Evolutionary conservation across 768 basidiomycete species (phyloP), one percentile per base, ranked within the genome.

Genomic region (Amyloporia xantha): DNA sequence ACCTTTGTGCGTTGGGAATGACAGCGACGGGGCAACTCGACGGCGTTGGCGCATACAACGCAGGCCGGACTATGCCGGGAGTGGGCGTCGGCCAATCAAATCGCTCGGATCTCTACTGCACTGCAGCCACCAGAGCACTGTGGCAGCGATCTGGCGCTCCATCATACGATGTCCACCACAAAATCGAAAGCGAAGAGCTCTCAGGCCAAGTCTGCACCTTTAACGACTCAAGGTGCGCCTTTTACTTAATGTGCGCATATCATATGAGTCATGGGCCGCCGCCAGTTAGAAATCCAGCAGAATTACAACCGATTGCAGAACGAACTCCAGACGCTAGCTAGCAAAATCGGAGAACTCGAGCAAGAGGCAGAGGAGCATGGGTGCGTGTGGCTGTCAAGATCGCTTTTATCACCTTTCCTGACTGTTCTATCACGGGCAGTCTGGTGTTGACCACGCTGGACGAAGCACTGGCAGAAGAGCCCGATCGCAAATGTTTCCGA

Each of bases 321-420:
- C 68, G 95, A 98, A 42, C 71, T 98, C 24, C 91, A 94, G 65
- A 78, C 82, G n/a, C 69, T 98, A 23, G 91, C 92, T 30, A 80
- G 84, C 55, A 98, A 98, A 70, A 94, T 98, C 58, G 89, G 90
- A 52, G 96, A 99, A 67, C 76, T 99, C 26, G 96, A 99, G 66
- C 81, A 85, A 56, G 96, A 99, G 61, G 82, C 91, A 17, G 96
- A 99, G 53, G 96, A 99, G 63, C 93, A 99, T 66, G 75, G 77
- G 95, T 93, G 54, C 55, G 84, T 76, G 12, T 37, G 37, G 45
- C 43, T 39, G 50, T 44, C 26, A n/a, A 39, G 36, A 6, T 19
- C 15, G 21, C 13, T 2, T 33, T 9, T 26, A 13, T 30, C 3
- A n/a, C n/a, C n/a, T n/a, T n/a, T n/a, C n/a, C n/a, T n/a, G n/a